Evolutionary conservation across 2,329 filamentous ascomycete genomes (phyloP).

Genomic region (Aspergillus brunneoviolaceus): DNA sequence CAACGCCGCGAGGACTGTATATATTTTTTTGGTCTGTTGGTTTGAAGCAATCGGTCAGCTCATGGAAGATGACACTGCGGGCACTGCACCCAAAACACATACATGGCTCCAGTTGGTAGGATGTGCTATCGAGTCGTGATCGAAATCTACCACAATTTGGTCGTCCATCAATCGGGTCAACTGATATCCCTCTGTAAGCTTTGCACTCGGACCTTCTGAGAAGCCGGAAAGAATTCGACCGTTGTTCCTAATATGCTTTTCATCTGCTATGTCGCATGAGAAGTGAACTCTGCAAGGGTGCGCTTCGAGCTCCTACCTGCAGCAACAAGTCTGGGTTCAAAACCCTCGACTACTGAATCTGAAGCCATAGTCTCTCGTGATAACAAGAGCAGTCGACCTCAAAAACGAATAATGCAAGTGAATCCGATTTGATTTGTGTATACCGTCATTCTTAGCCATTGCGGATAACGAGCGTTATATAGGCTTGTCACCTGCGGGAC

Average conservation of each 20-base stretch:
- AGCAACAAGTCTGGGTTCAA: not conserved
- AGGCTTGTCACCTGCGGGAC: not conserved
- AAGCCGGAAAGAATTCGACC: not conserved
- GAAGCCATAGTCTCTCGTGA: not conserved
- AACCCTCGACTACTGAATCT: not conserved
- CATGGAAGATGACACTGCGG: not conserved
- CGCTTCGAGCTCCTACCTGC: not conserved
- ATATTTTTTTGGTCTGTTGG: constrained; percentile 25
- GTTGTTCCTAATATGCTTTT: not conserved
- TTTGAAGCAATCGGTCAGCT: not conserved
- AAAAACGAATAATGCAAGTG: not conserved
- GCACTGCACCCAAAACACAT: not conserved
- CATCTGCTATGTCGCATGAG: not conserved
- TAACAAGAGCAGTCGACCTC: not conserved
- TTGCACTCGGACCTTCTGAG: not conserved
- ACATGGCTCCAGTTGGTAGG: not conserved
- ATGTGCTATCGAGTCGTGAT: not conserved
- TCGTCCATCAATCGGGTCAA: not conserved
- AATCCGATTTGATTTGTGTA: not conserved
- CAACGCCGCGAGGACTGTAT: constrained; percentile 26
- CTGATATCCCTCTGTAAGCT: not conserved
- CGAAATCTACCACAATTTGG: constrained; percentile 1
- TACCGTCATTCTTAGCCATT: not conserved
- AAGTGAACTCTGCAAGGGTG: not conserved
- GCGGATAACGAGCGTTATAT: not conserved